Percentiles rank a stretch among this genome's conserved stretches.
These are phyloP conservation scores for Trichoderma lentiforme DNA, from an alignment of 2,329 filamentous ascomycete species.

Conservation along the genomic window DNA sequence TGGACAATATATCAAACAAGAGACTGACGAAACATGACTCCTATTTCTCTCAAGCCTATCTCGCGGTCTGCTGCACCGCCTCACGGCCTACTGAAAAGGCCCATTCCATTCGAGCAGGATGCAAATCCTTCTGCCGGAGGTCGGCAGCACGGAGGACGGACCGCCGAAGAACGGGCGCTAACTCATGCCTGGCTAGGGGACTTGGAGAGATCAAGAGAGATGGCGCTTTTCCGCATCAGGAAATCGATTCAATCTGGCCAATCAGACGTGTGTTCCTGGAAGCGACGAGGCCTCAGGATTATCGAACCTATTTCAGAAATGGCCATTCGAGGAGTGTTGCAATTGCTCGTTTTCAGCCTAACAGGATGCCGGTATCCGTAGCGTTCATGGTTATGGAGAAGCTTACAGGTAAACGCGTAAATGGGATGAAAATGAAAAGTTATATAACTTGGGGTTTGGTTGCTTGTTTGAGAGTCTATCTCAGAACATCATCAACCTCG, in stretches of 20 bases:
- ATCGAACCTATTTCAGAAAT: background rate
- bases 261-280: background rate
- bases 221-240: background rate
- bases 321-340: background rate
- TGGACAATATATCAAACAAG: background rate
- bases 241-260: conserved; percentile 7
- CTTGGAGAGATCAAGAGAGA: background rate
- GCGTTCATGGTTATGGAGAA: background rate
- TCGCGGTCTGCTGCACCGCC: conserved; percentile 7
- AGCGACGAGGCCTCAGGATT: background rate
- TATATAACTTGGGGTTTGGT: background rate
- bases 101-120: conserved; percentile 2
- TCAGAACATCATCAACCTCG: background rate
- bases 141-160: background rate
- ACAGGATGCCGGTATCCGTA: background rate
- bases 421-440: background rate
- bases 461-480: background rate
- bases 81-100: background rate
- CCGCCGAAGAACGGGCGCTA: background rate
- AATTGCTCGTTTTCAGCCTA: background rate
- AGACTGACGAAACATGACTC: background rate
- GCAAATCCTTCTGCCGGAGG: background rate
- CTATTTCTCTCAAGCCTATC: background rate
- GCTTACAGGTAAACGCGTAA: background rate
- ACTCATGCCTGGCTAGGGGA: background rate